Conservation (phyloP, 768 basidiomycete genomes). For the Pluteus cervinus region DNA sequence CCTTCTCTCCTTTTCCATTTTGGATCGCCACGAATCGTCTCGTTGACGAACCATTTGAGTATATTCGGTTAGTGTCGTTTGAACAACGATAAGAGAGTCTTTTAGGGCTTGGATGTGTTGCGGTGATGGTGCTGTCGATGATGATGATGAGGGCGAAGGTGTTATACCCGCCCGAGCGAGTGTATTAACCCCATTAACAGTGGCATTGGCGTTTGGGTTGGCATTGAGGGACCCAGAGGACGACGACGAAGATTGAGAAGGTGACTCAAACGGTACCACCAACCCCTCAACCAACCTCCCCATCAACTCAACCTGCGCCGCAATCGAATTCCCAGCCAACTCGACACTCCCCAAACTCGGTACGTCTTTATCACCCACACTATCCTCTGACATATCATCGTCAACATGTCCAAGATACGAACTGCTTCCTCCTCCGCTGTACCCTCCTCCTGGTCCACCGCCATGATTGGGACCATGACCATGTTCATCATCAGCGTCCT, state of each 20-base stretch:
- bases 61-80: conserved; percentile 60
- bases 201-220: too few species aligned
- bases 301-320: conserved; percentile 77
- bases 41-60: conserved; percentile 64
- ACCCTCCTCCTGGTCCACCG: conserved; percentile 22
- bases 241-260: conserved; percentile 9
- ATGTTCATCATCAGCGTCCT: too few species aligned
- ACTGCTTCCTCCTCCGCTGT: conserved; percentile 34
- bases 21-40: conserved; percentile 74
- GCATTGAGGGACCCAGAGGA: too few species aligned
- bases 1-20: conserved; percentile 58
- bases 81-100: conserved; percentile 52
- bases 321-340: conserved; percentile 60
- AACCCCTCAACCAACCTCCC: conserved; percentile 54
- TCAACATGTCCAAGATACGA: conserved; percentile 10
- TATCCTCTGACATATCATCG: conserved; percentile 36
- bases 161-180: too few species aligned
- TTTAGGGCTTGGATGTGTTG: conserved; percentile 48
- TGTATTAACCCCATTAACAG: too few species aligned
- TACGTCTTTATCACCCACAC: conserved; percentile 32
- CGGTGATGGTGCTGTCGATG: background rate
- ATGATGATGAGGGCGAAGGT: too few species aligned
- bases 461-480: conserved; percentile 16
- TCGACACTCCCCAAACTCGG: conserved; percentile 59
- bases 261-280: conserved; percentile 21